Conservation (phyloP, 2,329 filamentous ascomycete species). For the Ramichloridium luteum region DNA sequence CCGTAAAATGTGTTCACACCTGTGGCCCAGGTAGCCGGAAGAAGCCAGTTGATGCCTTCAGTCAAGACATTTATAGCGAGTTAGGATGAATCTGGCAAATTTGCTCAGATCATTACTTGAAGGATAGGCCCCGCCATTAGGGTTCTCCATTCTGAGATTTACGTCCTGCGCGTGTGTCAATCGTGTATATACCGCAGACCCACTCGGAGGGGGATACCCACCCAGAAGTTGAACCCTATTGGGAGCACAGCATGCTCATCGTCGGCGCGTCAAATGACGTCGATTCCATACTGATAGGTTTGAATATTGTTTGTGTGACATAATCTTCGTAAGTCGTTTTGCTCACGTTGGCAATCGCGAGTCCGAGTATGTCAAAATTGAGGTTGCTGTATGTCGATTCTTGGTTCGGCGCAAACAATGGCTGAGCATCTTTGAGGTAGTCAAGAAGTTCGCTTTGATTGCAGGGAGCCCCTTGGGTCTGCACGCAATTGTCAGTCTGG, state of each 20-base stretch:
- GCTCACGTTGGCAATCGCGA: constrained; percentile 29
- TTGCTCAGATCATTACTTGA: constrained; percentile 31
- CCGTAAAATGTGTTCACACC: constrained; percentile 32
- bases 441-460: constrained; percentile 23
- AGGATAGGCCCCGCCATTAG: constrained; percentile 35
- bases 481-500: no score
- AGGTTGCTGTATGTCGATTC: constrained; percentile 33
- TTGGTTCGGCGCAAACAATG: constrained; percentile 32
- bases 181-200: no score
- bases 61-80: constrained; percentile 27
- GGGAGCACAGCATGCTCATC: constrained; percentile 30
- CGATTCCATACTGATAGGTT: constrained; percentile 27
- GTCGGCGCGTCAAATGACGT: constrained; percentile 16
- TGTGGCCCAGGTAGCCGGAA: constrained; percentile 27
- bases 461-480: no score
- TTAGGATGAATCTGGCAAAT: constrained; percentile 32
- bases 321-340: constrained; percentile 27
- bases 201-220: no score
- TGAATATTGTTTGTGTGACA: constrained; percentile 29
- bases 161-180: no score
- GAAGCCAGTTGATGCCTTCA: constrained; percentile 32
- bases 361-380: constrained; percentile 30
- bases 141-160: constrained; percentile 32
- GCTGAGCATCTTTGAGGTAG: constrained; percentile 20
- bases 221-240: constrained; percentile 5